Evolutionary conservation across 345 rosid species (phyloP).

Genomic region (Sisymbrium altissimum): DNA sequence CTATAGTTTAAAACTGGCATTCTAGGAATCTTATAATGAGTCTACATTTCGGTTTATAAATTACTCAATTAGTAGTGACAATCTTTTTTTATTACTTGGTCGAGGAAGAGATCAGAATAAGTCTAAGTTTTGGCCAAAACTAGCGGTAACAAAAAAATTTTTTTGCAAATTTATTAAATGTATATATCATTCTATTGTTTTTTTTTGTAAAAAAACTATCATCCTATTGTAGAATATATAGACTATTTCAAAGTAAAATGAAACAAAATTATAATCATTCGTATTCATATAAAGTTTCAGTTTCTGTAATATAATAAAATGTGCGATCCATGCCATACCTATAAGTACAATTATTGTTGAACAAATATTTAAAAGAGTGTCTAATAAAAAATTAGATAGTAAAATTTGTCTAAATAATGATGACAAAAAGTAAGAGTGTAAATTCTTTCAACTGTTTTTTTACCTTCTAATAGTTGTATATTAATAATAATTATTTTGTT

Average conservation of each 20-base stretch:
- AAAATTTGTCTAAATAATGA: not conserved
- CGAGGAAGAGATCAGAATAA: too few species aligned
- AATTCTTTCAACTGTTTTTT: not conserved
- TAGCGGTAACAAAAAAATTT: too few species aligned
- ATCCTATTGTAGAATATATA: not conserved
- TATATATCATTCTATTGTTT: too few species aligned
- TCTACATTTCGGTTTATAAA: too few species aligned
- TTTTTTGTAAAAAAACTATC: not conserved
- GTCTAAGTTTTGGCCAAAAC: too few species aligned
- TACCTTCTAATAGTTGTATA: not conserved
- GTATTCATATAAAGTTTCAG: not conserved
- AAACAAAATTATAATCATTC: not conserved
- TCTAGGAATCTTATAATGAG: too few species aligned
- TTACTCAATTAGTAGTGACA: too few species aligned
- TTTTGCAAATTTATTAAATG: too few species aligned
- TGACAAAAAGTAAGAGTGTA: not conserved
- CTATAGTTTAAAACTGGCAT: too few species aligned
- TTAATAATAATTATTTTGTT: not conserved
- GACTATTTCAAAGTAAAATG: not conserved
- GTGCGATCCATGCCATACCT: not conserved
- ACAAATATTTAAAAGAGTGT: not conserved
- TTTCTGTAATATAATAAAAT: not conserved
- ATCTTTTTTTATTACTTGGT: too few species aligned
- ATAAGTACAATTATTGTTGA: not conserved
- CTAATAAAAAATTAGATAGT: not conserved